These are phyloP conservation scores for Magnaporthiopsis incrustans DNA, from an alignment of 2,329 filamentous ascomycete species.

Conservation along the genomic window DNA sequence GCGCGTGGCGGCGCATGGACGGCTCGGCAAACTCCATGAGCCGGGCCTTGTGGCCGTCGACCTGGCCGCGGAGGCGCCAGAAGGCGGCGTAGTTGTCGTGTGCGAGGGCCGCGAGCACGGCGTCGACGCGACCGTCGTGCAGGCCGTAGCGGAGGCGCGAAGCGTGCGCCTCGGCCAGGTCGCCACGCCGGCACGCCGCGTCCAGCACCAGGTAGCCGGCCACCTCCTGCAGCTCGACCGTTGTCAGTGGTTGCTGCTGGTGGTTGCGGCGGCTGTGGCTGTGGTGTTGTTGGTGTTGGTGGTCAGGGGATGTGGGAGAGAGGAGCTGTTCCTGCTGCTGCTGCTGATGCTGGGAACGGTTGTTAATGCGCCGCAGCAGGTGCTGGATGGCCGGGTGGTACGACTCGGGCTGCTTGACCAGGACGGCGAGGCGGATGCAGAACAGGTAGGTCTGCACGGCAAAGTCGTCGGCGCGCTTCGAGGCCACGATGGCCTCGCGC, in stretches of 20 bases:
- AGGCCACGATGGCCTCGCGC: constrained; percentile 79
- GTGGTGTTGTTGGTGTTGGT: background rate
- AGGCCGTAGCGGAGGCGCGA: constrained; percentile 55
- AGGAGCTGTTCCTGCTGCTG: constrained; percentile 56
- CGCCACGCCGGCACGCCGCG: constrained; percentile 72
- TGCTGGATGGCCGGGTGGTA: constrained; percentile 84
- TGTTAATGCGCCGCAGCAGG: constrained; percentile 65
- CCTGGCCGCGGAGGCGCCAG: constrained; percentile 58
- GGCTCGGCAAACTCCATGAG: constrained; percentile 77
- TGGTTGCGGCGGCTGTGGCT: too few species aligned
- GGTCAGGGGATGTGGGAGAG: background rate
- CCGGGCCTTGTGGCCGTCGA: constrained; percentile 72
- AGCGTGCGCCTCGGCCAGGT: constrained; percentile 65
- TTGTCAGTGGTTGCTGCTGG: constrained; percentile 46
- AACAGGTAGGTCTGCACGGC: constrained; percentile 87
- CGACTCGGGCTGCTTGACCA: constrained; percentile 74
- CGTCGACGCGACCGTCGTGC: constrained; percentile 59
- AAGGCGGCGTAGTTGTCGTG: constrained; percentile 80
- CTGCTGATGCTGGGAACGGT: constrained; percentile 29
- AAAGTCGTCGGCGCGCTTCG: constrained; percentile 69
- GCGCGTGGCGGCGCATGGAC: constrained; percentile 62
- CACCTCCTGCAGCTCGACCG: constrained; percentile 70
- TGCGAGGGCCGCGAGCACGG: constrained; percentile 60
- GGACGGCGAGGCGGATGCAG: constrained; percentile 74
- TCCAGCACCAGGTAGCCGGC: constrained; percentile 78